Base-by-base conservation (phyloP, 768 basidiomycete genomes). In the Russula virescens region DNA sequence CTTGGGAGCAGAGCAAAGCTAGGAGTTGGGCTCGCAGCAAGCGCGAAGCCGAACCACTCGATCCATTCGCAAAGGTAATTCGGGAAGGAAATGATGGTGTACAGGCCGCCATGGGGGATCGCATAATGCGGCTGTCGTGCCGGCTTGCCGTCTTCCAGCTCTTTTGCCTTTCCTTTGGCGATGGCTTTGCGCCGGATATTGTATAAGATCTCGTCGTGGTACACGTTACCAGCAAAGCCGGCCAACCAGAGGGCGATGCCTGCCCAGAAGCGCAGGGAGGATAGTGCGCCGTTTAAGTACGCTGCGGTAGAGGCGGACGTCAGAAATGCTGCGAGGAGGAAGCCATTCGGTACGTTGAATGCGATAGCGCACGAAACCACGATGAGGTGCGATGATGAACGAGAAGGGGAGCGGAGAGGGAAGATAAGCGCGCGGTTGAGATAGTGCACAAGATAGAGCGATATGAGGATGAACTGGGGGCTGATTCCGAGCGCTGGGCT, bases 51-150 rank as follows among this genome's bases (percentile, higher is more conserved):
- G 11, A 84, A 67, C 94, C 95, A 98, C 74, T 98, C 96, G 59
- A 88, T 62, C 96, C 96, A 98, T 72, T 98, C 96, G 74, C 88
- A 93, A 21, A 93, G 76, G 75, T 98, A 98, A 73, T 97, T 94
- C 11, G 96, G 96, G 75, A 87, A 96, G 7, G 93, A 92, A 68
- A 98, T 77, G 70, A 83, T 86, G 47, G 72, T 69, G 78, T 89
- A 97, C 19, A 96, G 76, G 23, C 83, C 80, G 0, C 89, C 91
- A 55, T 87, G 81, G 0, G 96, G 94, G 62, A 94, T 86, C 5
- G 86, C 85, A 71, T 92, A 92, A 73, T 90, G 78, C 53, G 84
- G 81, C 46, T 72, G 73, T 25, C 64, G 62, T 5, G 45, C 40
- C 3, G 13, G 35, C 42, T 47, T 31, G 3, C 40, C 51, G n/a